Evolutionary conservation across 192 early-diverging fungal species (phyloP).

Genomic region (Entomortierella chlamydospora): DNA sequence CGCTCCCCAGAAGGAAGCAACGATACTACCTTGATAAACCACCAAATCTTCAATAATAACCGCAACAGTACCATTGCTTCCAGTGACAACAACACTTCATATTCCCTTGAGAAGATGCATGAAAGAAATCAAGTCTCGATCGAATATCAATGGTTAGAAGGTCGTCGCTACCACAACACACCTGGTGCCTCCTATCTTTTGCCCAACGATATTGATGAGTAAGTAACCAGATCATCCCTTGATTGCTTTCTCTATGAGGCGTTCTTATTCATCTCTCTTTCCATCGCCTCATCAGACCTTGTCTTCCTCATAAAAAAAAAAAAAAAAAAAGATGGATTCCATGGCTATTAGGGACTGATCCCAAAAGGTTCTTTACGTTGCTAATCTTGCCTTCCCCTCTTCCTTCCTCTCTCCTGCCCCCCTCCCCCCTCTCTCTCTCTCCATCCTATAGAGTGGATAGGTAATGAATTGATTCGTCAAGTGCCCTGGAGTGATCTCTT

Average conservation of each 20-base stretch:
- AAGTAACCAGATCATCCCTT: neutral
- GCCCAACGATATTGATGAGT: conserved; percentile 53
- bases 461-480: neutral
- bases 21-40: neutral
- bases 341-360: neutral
- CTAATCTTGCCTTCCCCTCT: no score
- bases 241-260: no score
- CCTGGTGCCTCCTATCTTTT: conserved; percentile 32
- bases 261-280: no score
- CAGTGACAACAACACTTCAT: neutral
- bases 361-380: no score
- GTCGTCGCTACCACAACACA: conserved; percentile 37
- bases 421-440: no score
- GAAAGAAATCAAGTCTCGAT: conserved; percentile 14
- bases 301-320: neutral
- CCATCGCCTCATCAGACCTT: neutral
- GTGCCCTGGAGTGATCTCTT: no score
- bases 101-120: conserved; percentile 8
- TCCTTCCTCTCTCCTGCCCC: no score
- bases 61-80: no score
- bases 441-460: conserved; percentile 25
- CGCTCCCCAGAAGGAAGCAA: neutral
- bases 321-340: neutral
- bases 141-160: conserved; percentile 48
- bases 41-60: neutral